Base-by-base conservation (phyloP, 2,329 filamentous ascomycete species). In the Ophiognomonia clavigignenti-juglandacearum region DNA sequence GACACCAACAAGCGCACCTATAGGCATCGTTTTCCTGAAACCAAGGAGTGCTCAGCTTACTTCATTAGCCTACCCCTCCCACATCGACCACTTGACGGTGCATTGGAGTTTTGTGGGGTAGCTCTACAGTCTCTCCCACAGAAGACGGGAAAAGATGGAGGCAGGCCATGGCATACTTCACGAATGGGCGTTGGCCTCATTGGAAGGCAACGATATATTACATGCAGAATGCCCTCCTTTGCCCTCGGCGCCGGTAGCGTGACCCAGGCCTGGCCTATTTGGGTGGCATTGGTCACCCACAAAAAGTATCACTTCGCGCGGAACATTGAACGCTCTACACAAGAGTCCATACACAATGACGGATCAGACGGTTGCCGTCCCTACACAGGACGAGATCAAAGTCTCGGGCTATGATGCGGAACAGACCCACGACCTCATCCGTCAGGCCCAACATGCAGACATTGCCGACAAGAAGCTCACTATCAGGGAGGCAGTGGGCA, bases 401-500 rank as follows among this genome's bases (percentile, higher is more conserved):
- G 32, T 32, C 19, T 39, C 46, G 18, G 41, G 37, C 11, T 48
- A 53, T 23, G 47, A 54, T 37, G 41, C 48, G 27, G 46, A 44
- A 3, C 38, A 48, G 16, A 53, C 45, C 16, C 42, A 47, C 24
- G 38, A 48, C 22, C 39, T 54, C 19, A 54, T 54, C 27, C 52
- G 44, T 19, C 52, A 50, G 35, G 52, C 52, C 24, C 50, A 53
- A 26, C 43, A 52, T 35, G 43, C 50, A 8, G 50, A 52, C 31
- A 36, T 24, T 43, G 43, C 55, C 29, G 60, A 62, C 19, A 47
- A 47, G 22, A 34, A 56, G 22, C 51, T 62, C 20, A 60, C 56
- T 0, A 52, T 61, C 16, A 50, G 51, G 14, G 50, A 60, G 13
- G 59, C 59, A 0, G 42, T 61, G 8, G 52, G 47, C 20, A 58